Evolutionary conservation across 768 basidiomycete genomes (phyloP).

Genomic region (Harrya chromipes): DNA sequence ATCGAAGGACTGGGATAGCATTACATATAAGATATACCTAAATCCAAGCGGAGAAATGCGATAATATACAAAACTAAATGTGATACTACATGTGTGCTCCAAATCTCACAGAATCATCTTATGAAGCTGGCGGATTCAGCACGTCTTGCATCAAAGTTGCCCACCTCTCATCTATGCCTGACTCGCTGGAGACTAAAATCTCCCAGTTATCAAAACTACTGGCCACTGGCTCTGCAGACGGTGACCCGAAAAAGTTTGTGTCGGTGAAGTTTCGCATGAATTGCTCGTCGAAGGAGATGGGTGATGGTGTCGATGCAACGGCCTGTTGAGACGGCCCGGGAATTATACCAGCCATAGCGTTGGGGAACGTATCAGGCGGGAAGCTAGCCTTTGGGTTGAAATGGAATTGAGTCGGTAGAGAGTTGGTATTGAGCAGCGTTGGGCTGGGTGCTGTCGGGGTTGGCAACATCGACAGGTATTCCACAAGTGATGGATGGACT

Average conservation of each 20-base stretch:
- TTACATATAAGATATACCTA: slow-evolving; percentile 21
- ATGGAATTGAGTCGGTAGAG: slow-evolving; percentile 11
- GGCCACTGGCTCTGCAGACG: background rate
- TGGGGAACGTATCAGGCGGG: slow-evolving; percentile 7
- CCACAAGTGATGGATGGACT: slow-evolving; percentile 65
- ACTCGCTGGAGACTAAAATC: slow-evolving; percentile 54
- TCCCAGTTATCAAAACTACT: slow-evolving; percentile 36
- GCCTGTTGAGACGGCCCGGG: slow-evolving; percentile 9
- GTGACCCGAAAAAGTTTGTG: slow-evolving; percentile 14
- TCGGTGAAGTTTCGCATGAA: slow-evolving; percentile 17
- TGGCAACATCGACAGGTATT: slow-evolving; percentile 48
- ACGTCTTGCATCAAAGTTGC: slow-evolving; percentile 61
- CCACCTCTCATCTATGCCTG: slow-evolving; percentile 67
- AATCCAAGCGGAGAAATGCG: slow-evolving; percentile 8
- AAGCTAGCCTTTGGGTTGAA: slow-evolving; percentile 10
- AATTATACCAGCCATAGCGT: slow-evolving; percentile 3
- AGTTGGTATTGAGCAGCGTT: background rate
- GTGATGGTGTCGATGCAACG: slow-evolving; percentile 4
- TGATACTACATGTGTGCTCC: background rate
- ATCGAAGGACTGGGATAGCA: slow-evolving; percentile 17
- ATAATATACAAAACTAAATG: background rate
- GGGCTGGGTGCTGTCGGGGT: slow-evolving; percentile 28
- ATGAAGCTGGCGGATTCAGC: slow-evolving; percentile 36
- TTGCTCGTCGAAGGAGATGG: slow-evolving; percentile 14
- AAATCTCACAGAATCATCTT: background rate